Base-by-base conservation (phyloP, 441 rosid genomes). In the Populus tomentosa region DNA sequence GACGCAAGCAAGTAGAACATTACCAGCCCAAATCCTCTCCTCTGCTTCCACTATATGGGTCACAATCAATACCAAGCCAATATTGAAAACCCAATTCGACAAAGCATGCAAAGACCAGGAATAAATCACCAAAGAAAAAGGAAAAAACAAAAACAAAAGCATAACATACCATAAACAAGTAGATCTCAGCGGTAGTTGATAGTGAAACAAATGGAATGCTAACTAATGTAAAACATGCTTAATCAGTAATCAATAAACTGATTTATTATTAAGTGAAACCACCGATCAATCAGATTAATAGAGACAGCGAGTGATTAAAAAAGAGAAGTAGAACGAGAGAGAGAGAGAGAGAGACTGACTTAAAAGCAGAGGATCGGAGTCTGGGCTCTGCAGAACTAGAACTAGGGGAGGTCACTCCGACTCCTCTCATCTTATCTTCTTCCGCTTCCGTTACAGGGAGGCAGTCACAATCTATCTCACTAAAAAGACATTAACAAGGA, bases 351-450 rank as follows among this genome's bases (percentile, higher is more conserved):
- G 50, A 79, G 40, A 84, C 86, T 77, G 78, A 92, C 91, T 75
- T 59, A 10, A 83, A 82, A 85, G 87, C 68, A 53, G 88, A 86
- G 71, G 88, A 53, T 21, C 95, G 95, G 83, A 68, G 95, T 75
- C 95, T 80, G 50, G 89, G 86, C 81, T 92, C 94, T 20, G 84
- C 77, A 75, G 89, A 81, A 76, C 85, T 66, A 65, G 56, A 46
- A 46, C 56, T 46, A 14, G 87, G 90, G 28, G 92, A 85, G 77
- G 89, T 32, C n/a, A 11, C 32, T 26, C 71, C 71, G 1, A 18
- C 71, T 40, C 75, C 79, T 78, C 80, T 53, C 80, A 67, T 78
- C 62, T 71, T 40, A 36, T 72, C 62, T 71, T 62, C 13, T 59
- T 32, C 75, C n/a, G 24, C 67, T 66, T 75, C 63, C 40, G 42